Evolutionary conservation across 345 rosid species (phyloP).

Genomic region (Salix caprea): DNA sequence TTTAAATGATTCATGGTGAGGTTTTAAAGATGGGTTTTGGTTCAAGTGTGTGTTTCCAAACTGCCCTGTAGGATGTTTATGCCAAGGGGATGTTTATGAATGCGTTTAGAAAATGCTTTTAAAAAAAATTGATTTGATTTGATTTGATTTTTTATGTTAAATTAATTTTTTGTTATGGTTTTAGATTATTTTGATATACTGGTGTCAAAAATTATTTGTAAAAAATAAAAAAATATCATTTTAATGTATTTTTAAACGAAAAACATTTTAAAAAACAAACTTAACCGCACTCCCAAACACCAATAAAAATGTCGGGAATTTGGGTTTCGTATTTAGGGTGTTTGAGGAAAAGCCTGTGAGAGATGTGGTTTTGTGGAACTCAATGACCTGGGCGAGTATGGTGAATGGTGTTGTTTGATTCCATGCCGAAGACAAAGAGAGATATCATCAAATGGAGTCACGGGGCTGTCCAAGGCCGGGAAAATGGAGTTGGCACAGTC

Average conservation of each 20-base stretch:
- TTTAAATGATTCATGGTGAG: conserved; percentile 24
- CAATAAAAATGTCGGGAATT: conserved; percentile 8
- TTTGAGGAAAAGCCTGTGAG: conserved; percentile 29
- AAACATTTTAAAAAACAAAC: too few relatives aligned
- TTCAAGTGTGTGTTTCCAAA: conserved; percentile 21
- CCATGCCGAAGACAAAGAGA: conserved; percentile 19
- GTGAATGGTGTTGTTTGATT: conserved; percentile 27
- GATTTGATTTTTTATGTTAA: too few relatives aligned
- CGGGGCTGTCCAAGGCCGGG: conserved; percentile 24
- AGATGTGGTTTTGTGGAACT: conserved; percentile 33
- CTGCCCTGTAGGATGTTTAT: conserved; percentile 27
- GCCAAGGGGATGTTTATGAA: not conserved
- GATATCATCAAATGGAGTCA: conserved; percentile 24
- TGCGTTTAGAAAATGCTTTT: too few relatives aligned
- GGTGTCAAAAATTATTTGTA: too few relatives aligned
- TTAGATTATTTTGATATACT: too few relatives aligned
- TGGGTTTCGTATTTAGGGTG: conserved; percentile 14
- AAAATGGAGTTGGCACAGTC: conserved; percentile 24
- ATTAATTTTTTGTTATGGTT: too few relatives aligned
- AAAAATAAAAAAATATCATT: too few relatives aligned
- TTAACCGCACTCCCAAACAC: too few relatives aligned
- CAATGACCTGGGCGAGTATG: conserved; percentile 15
- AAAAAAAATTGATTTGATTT: too few relatives aligned
- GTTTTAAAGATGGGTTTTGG: conserved; percentile 24
- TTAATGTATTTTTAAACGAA: too few relatives aligned